Evolutionary conservation across 2,329 filamentous ascomycete genomes (phyloP).

Genomic region (Colletotrichum costaricense): DNA sequence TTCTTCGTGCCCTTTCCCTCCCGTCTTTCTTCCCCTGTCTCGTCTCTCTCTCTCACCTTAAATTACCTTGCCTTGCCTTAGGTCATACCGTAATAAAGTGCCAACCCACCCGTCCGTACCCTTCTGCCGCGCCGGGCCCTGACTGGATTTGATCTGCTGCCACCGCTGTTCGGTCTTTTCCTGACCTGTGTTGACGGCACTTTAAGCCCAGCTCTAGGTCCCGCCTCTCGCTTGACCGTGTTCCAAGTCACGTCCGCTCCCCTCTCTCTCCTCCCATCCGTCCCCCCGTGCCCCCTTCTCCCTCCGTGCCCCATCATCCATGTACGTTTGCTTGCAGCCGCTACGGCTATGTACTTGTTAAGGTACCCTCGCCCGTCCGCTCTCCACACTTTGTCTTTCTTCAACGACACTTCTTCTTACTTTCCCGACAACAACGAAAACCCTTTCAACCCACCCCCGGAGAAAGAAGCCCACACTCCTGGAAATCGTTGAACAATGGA

Average conservation of each 20-base stretch:
- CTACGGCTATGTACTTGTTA: constrained; percentile 31
- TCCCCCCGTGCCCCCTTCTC: constrained; percentile 7
- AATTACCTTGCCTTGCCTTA: not conserved
- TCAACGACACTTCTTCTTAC: constrained; percentile 34
- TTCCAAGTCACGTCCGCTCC: constrained; percentile 33
- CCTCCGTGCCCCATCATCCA: constrained; percentile 23
- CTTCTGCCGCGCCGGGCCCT: constrained; percentile 19
- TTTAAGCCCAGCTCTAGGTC: not conserved
- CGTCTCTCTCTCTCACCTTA: too few species aligned
- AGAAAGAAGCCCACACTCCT: constrained; percentile 22
- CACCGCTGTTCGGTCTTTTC: constrained; percentile 4
- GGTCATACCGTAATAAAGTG: not conserved
- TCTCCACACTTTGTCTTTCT: constrained; percentile 37
- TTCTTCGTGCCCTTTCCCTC: not conserved
- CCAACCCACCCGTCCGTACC: not conserved
- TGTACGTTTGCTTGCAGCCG: constrained; percentile 28
- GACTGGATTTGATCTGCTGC: constrained; percentile 16
- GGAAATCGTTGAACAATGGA: constrained; percentile 20
- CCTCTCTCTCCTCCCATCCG: not conserved
- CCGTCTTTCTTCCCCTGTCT: not conserved
- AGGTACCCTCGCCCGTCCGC: constrained; percentile 34
- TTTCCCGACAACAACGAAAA: constrained; percentile 30
- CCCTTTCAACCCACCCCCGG: constrained; percentile 22
- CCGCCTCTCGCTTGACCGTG: not conserved
- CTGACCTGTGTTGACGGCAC: constrained; percentile 10